Evolutionary conservation across 371 early-diverging fungal species (phyloP).

Genomic region (Circinella minor): DNA sequence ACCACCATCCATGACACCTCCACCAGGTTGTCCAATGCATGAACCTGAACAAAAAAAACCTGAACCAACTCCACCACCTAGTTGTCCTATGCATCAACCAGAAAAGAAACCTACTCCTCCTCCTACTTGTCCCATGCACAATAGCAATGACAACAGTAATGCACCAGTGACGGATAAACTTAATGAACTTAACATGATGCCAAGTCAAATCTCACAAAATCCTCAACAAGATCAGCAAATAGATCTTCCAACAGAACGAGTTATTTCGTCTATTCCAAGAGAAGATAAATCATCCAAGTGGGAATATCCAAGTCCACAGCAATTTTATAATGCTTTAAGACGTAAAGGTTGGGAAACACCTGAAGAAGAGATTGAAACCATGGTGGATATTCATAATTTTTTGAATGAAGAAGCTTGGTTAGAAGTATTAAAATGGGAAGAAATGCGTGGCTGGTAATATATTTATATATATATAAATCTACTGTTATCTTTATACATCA

Average conservation of each 20-base stretch:
- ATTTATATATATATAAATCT: neutral
- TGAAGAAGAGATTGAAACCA: conserved; percentile 86
- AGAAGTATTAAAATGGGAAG: conserved; percentile 94
- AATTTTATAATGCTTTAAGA: conserved; percentile 94
- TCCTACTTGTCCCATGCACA: conserved; percentile 61
- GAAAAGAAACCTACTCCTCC: conserved; percentile 31
- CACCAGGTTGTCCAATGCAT: conserved; percentile 62
- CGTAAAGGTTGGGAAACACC: conserved; percentile 94
- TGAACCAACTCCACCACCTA: conserved; percentile 30
- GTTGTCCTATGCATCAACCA: conserved; percentile 59
- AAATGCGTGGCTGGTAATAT: conserved; percentile 69
- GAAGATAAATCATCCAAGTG: conserved; percentile 61
- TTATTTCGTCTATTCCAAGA: conserved; percentile 67
- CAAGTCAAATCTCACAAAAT: conserved; percentile 65
- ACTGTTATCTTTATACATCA: neutral
- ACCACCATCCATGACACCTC: conserved; percentile 18
- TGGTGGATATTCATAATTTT: conserved; percentile 97
- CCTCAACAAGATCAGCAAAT: conserved; percentile 68
- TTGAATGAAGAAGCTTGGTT: conserved; percentile 96
- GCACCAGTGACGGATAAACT: conserved; percentile 40
- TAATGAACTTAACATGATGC: conserved; percentile 90
- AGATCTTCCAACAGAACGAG: conserved; percentile 76
- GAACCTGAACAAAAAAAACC: conserved; percentile 22
- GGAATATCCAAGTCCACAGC: conserved; percentile 97
- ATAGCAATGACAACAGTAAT: conserved; percentile 11